A percentile compares a stretch with the other conserved stretches of the same genome.
phyloP scores from a whole-genome alignment of 305 asterid genomes.

The Rubia peregrina region DNA sequence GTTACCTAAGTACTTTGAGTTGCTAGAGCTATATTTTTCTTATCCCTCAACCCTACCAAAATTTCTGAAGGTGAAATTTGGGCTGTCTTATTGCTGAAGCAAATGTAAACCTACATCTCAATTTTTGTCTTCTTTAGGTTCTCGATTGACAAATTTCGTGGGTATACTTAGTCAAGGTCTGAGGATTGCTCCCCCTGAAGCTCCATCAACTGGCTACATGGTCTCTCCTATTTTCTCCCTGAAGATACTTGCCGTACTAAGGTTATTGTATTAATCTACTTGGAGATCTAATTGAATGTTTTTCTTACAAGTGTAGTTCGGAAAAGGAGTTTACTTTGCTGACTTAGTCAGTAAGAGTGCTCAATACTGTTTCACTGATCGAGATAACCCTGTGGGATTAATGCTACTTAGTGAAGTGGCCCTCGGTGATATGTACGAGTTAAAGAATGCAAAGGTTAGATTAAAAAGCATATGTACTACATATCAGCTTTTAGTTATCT shows the following conservation, averaged over 20 bases:
- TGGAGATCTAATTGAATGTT: conserved; percentile 14
- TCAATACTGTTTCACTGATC: conserved; percentile 79
- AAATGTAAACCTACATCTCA: conserved; percentile 5
- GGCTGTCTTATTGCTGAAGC: conserved; percentile 4
- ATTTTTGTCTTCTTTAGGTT: conserved; percentile 41
- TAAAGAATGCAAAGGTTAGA: conserved; percentile 65
- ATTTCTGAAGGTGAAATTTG: background rate
- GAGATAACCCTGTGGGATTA: conserved; percentile 78
- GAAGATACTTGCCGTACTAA: conserved; percentile 3
- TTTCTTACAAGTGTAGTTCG: conserved; percentile 52
- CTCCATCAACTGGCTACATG: conserved; percentile 98
- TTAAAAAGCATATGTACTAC: background rate
- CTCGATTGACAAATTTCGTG: conserved; percentile 84
- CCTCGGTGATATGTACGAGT: conserved; percentile 74
- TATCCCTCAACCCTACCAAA: background rate
- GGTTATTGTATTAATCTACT: background rate
- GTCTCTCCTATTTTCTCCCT: conserved; percentile 29
- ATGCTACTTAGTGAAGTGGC: conserved; percentile 99
- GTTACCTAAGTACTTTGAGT: conserved; percentile 1
- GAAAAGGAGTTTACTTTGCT: conserved; percentile 94
- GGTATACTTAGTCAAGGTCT: conserved; percentile 98
- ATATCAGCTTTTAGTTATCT: background rate
- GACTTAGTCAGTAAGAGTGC: conserved; percentile 99
- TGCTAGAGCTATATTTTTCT: background rate
- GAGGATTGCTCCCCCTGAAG: conserved; percentile 98